Evolutionary conservation across 2,329 filamentous ascomycete species (phyloP), one percentile per base, ranked within the genome.

Genomic region (Xylaria digitata): DNA sequence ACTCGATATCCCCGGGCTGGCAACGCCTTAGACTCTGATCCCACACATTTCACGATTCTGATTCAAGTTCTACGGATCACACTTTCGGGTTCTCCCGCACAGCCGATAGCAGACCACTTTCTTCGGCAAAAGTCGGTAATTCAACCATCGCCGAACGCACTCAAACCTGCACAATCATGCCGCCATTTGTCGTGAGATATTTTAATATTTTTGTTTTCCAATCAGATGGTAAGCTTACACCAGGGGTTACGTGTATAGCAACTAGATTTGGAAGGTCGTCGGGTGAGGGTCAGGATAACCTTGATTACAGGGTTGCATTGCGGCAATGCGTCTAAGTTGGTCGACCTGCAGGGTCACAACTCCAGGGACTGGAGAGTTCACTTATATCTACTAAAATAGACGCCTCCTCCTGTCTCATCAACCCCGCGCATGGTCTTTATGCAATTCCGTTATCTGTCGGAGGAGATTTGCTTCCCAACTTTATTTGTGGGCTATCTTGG

Each of bases 241-340:
- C 32, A 57, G 48, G 59, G 59, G 48, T 50, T 63, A 55, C 59
- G 59, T 63, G 59, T 62, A 32, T 62, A 57, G 58, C 21, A 32
- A 46, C 64, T 59, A 11, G 42, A 66, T 59, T 49, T 40, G 59
- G 64, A 66, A 66, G 64, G 64, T 66, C 59, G 40, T 58, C 17
- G 54, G 34, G n/a, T 1, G 8, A 54, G 23, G 6, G 64, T 42
- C 52, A 58, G 57, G 40, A 57, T 37, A 40, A 52, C 52, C 58
- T 40, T 66, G 64, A 66, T 66, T 66, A 66, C 37, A 53, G 53
- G 64, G 64, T 66, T 54, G 64, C 54, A 66, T 66, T 34, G 23
- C 52, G 45, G 63, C 21, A 42, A 53, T 61, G 56, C 56, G 34
- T 13, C 57, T 50, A 23, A 45, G 62, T 61, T 11, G 6, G 63